Evolutionary conservation across 257 asterid species (phyloP), one percentile per base, ranked within the genome.

Genomic region (Lycium ferocissimum): DNA sequence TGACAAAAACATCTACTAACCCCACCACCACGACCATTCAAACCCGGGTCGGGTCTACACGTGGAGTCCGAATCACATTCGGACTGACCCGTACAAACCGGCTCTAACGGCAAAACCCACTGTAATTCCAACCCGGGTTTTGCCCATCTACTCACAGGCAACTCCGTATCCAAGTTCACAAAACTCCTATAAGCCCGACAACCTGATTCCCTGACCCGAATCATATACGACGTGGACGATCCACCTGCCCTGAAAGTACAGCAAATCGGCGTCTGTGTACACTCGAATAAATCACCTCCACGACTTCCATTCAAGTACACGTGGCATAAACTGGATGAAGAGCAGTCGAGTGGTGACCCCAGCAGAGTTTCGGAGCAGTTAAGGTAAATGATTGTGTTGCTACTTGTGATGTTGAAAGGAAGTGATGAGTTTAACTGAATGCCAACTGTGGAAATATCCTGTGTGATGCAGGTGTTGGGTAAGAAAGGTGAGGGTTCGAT

Each of bases 111-210:
- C 84, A 87, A 87, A 9, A 92, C 10, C 99, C 99, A 95, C 89
- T 85, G 91, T 92, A 95, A 85, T 89, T 94, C 99, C 87, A 95
- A 81, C 62, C 93, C 97, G 1, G 99, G 94, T 70, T 51, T 65
- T 61, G 97, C 97, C 99, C 99, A 95, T 89, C 83, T 62, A 57
- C 81, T 82, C 18, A 90, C 97, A 58, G 97, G 95, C 88, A 84
- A 51, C 14, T 84, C 81, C 40, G 73, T 61, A 72, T 95, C 93
- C 92, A 95, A 69, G 35, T 94, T 92, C 33, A 95, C 98, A 80
- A 94, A 95, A 56, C 96, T 92, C 89, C 92, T 81, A 89, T 95
- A 95, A 13, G 99, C 99, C 89, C 89, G 86, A 88, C 99, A 95
- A 45, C 97, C 96, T 17, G 63, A 80, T 12, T 84, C 82, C 91